Conservation (phyloP, 177 flowering plant genomes). For the Vitis hybrid region DNA sequence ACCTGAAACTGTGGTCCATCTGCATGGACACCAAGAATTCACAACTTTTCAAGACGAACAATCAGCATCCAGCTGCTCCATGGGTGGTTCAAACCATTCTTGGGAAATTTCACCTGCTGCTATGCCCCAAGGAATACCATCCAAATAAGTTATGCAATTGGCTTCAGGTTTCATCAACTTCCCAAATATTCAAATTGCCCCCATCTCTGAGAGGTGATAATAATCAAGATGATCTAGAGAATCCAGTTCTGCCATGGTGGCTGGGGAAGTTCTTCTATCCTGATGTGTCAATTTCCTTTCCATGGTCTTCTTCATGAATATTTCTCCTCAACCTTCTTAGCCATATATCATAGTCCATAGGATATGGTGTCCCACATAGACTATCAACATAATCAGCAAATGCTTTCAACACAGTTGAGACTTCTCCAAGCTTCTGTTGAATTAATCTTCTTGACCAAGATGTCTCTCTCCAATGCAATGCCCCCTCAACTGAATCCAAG, state of each 20-base stretch:
- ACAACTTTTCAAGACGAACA: not conserved
- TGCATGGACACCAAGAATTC: constrained; percentile 1
- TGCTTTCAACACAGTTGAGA: constrained; percentile 84
- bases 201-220: not conserved
- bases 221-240: constrained; percentile 14
- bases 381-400: constrained; percentile 96
- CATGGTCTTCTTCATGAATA: constrained; percentile 59
- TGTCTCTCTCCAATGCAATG: constrained; percentile 81
- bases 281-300: constrained; percentile 57
- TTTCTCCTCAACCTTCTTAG: constrained; percentile 64
- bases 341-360: constrained; percentile 86
- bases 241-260: not conserved
- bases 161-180: constrained; percentile 9
- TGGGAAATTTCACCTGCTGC: not conserved
- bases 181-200: constrained; percentile 8
- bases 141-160: constrained; percentile 1
- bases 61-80: not conserved
- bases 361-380: constrained; percentile 93
- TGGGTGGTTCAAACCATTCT: not conserved
- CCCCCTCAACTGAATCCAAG: constrained; percentile 85
- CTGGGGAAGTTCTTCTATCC: constrained; percentile 20
- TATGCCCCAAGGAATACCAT: not conserved
- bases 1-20: not conserved
- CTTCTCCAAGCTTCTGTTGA: constrained; percentile 85
- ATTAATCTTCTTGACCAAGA: constrained; percentile 79